Evolutionary conservation across 805 yeast genomes (phyloP).

Genomic region (Komagataella pseudopastoris): DNA sequence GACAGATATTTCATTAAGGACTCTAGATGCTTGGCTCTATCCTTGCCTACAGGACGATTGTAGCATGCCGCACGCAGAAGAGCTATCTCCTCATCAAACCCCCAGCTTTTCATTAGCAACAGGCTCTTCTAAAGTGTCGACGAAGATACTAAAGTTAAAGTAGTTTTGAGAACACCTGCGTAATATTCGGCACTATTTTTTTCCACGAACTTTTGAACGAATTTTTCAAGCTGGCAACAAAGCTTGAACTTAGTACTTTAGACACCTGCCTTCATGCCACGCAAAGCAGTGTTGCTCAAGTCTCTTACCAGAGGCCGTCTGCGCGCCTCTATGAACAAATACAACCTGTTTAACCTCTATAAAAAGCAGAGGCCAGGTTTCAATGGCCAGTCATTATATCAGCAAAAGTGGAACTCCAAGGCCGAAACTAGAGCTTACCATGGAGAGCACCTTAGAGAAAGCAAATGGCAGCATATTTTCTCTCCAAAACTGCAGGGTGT

Average conservation of each 20-base stretch:
- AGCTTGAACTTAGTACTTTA: not conserved
- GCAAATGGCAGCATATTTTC: slow-evolving; percentile 64
- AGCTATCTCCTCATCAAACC: slow-evolving; percentile 44
- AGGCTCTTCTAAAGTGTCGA: not conserved
- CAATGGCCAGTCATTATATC: slow-evolving; percentile 60
- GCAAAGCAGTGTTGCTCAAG: slow-evolving; percentile 42
- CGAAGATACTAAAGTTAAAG: not conserved
- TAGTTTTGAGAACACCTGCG: not conserved
- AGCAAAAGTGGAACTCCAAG: slow-evolving; percentile 86
- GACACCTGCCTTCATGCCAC: slow-evolving; percentile 30
- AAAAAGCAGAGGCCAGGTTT: slow-evolving; percentile 49
- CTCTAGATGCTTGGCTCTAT: slow-evolving; percentile 26
- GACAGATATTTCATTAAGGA: slow-evolving; percentile 18
- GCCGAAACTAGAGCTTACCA: slow-evolving; percentile 90
- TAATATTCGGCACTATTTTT: not conserved
- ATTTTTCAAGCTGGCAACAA: not conserved
- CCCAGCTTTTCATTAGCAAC: slow-evolving; percentile 27
- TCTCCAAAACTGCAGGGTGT: slow-evolving; percentile 66
- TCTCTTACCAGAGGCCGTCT: slow-evolving; percentile 57
- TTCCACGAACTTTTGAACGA: not conserved
- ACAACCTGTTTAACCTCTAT: slow-evolving; percentile 77
- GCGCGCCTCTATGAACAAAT: slow-evolving; percentile 85
- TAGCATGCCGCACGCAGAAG: slow-evolving; percentile 50
- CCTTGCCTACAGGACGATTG: slow-evolving; percentile 53
- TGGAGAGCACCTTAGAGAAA: slow-evolving; percentile 85